Evolutionary conservation across 345 rosid genomes (phyloP).

Genomic region (Arabidopsis suecica): DNA sequence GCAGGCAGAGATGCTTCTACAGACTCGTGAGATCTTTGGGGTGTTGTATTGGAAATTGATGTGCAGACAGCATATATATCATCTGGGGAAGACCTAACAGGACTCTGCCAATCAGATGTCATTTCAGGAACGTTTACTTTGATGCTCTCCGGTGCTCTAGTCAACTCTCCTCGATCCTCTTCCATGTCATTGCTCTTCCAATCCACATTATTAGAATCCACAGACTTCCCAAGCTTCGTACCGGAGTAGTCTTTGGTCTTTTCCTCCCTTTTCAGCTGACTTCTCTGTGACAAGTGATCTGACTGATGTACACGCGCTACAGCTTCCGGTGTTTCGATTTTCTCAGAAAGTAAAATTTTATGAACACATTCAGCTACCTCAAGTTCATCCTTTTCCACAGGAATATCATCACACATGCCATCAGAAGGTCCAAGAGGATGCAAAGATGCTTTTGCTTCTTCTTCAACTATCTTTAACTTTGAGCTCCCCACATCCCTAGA

Average conservation of each 20-base stretch:
- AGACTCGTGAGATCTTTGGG: constrained; percentile 40
- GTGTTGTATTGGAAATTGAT: constrained; percentile 34
- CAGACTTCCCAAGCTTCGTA: constrained; percentile 44
- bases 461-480: constrained; percentile 19
- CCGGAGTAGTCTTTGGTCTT: constrained; percentile 40
- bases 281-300: constrained; percentile 35
- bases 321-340: constrained; percentile 39
- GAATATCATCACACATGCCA: constrained; percentile 14
- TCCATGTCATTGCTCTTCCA: constrained; percentile 35
- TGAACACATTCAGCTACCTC: constrained; percentile 42
- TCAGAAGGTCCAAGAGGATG: constrained; percentile 35
- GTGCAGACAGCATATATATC: constrained; percentile 45
- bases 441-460: constrained; percentile 37
- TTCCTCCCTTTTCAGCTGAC: constrained; percentile 23
- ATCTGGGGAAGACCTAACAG: constrained; percentile 42
- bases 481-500: constrained; percentile 35
- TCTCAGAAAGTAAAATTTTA: constrained; percentile 42
- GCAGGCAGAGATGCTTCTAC: constrained; percentile 38
- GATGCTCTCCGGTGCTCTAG: constrained; percentile 33
- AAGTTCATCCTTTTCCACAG: constrained; percentile 42
- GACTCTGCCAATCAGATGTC: constrained; percentile 42
- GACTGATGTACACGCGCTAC: constrained; percentile 38
- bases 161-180: constrained; percentile 46
- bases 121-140: constrained; percentile 43
- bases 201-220: constrained; percentile 3